Percentiles rank a stretch among this genome's conserved stretches.
phyloP scores from a whole-genome alignment of 768 basidiomycete genomes.

The Mycena latifolia region DNA sequence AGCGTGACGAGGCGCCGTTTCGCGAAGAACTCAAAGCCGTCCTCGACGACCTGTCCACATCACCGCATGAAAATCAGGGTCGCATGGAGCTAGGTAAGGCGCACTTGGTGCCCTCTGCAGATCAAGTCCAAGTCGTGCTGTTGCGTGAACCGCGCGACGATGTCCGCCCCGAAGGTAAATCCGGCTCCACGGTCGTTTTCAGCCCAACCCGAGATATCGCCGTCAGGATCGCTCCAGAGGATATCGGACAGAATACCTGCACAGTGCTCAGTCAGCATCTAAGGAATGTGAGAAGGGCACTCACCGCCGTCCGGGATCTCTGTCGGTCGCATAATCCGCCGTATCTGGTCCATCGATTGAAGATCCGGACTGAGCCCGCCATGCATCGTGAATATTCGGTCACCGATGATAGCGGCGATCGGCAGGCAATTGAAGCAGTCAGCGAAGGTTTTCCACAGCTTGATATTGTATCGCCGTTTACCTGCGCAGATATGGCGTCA shows the following conservation, averaged over 20 bases:
- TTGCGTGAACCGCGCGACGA: constrained; percentile 97
- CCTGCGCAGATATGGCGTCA: constrained; percentile 60
- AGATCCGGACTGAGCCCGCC: constrained; percentile 96
- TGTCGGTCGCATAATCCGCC: constrained; percentile 98
- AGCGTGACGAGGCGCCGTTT: constrained; percentile 99
- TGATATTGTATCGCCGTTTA: constrained; percentile 99
- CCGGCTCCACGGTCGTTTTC: constrained; percentile 99
- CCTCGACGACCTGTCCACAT: constrained; percentile 87
- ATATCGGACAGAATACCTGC: constrained; percentile 94
- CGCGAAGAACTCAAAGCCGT: constrained; percentile 60
- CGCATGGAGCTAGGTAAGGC: constrained; percentile 39
- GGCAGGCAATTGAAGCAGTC: constrained; percentile 99
- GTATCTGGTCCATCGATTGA: constrained; percentile 99
- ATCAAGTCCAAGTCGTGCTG: constrained; percentile 99
- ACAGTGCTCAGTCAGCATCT: constrained; percentile 6
- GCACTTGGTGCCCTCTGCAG: constrained; percentile 96
- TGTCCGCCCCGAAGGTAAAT: constrained; percentile 99
- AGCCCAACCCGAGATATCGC: constrained; percentile 98
- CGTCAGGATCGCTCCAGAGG: constrained; percentile 98
- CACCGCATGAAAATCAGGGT: too few relatives aligned
- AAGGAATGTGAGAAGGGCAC: constrained; percentile 32
- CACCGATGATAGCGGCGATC: constrained; percentile 99
- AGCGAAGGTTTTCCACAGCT: constrained; percentile 99
- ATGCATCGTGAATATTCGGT: constrained; percentile 99
- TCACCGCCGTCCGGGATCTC: constrained; percentile 98